Evolutionary conservation across 768 basidiomycete species (phyloP), one percentile per base, ranked within the genome.

Genomic region (Lyophyllum decastes): DNA sequence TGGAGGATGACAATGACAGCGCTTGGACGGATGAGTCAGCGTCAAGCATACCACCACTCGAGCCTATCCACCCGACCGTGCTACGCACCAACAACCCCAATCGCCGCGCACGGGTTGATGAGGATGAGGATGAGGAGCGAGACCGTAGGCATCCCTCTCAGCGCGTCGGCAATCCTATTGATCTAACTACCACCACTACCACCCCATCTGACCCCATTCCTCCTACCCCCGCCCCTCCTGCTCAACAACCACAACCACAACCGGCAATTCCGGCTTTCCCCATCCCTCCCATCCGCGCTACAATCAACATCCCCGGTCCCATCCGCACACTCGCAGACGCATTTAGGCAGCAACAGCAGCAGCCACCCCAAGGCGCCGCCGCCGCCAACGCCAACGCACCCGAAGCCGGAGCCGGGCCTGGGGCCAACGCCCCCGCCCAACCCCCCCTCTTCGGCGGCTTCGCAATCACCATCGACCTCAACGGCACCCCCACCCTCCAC

Each of bases 121-220:
- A 85, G 53, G 86, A 88, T 54, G 77, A 78, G 6, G 86, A 89
- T 60, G 78, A 80, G 7, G 84, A 84, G 12, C 72, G 86, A 38
- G 84, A 88, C 64, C 78, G 81, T 55, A 78, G 87, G 55, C 86
- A 88, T 64, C 86, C 88, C 17, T 85, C 84, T 21, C 80, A 88
- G 67, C 82, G 87, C 53, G 72, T 74, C 24, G 72, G 66, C 45
- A 68, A 63, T 49, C 51, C 62, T 52, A 68, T 63, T 38, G 60
- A 63, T 41, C 17, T 19, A 4, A 41, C n/a, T 17, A n/a, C 40
- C 16, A 4, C 30, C 30, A 30, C 30, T 10, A 4, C 64, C 45
- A 47, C 63, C 58, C 61, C 68, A 64, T 51, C 69, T 47, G 64
- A 4, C 2, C n/a, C 65, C 41, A 47, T 62, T 57, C 60, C 68